Evolutionary conservation across 352 stramenopile genomes (phyloP).

Genomic region (Aphanomyces astaci): DNA sequence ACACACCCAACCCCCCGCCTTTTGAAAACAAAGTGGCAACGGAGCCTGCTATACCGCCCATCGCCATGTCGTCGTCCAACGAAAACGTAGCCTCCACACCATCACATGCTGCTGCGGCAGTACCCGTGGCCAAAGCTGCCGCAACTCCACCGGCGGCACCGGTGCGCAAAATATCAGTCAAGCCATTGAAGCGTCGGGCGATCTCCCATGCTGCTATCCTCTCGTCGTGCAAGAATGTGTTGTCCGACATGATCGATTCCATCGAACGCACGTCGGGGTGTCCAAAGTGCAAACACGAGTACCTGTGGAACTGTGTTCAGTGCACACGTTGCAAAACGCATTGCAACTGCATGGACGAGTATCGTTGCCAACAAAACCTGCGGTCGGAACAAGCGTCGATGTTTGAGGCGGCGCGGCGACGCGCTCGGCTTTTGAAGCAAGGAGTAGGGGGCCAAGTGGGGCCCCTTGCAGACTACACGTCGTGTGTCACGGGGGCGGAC

Average conservation of each 20-base stretch:
- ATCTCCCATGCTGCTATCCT: not conserved
- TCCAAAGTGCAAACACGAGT: not conserved
- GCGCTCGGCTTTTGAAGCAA: not conserved
- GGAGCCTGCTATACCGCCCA: too few species aligned
- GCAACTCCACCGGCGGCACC: too few species aligned
- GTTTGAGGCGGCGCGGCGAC: conserved; percentile 1
- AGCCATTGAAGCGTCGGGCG: not conserved
- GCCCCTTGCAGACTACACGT: not conserved
- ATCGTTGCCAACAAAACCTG: not conserved
- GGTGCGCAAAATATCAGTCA: not conserved
- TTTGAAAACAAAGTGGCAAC: too few species aligned
- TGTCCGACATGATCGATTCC: not conserved
- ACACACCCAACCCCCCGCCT: too few species aligned
- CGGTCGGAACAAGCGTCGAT: conserved; percentile 2
- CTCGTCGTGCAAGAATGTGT: not conserved
- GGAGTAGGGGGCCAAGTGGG: not conserved
- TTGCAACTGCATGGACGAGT: not conserved
- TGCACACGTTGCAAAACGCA: not conserved
- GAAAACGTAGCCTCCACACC: too few species aligned
- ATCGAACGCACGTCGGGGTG: not conserved
- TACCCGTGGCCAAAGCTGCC: too few species aligned
- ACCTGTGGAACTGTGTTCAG: not conserved
- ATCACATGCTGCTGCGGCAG: too few species aligned
- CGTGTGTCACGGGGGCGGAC: not conserved
- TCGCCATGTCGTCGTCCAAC: too few species aligned